These are phyloP conservation scores for Diaporthe velutina DNA, from an alignment of 2,329 filamentous ascomycete species.

Conservation along the genomic window DNA sequence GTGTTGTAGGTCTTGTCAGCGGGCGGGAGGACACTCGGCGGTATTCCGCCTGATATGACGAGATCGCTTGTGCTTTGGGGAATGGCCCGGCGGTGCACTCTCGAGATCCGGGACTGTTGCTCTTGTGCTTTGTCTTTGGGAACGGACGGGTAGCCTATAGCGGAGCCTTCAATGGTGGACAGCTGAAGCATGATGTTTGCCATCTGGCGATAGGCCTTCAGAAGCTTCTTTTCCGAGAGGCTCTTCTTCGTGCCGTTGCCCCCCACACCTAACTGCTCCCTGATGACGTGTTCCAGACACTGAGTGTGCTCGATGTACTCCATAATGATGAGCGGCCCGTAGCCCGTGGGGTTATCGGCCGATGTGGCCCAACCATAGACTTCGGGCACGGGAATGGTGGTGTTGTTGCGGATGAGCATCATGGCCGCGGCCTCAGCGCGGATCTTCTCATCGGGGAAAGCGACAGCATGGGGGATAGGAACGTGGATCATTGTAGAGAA, in stretches of 20 bases:
- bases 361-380: constrained; percentile 49
- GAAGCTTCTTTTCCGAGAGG: neutral
- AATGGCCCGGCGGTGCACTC: neutral
- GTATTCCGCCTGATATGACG: neutral
- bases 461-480: constrained; percentile 37
- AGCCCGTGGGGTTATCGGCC: constrained; percentile 48
- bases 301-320: constrained; percentile 49
- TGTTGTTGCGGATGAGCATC: constrained; percentile 49
- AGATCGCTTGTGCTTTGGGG: constrained; percentile 14
- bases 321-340: constrained; percentile 55
- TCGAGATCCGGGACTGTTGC: neutral
- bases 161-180: neutral
- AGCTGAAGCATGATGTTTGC: constrained; percentile 34
- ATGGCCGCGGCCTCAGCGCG: constrained; percentile 52
- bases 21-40: neutral
- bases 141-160: constrained; percentile 16
- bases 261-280: neutral
- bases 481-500: constrained; percentile 20
- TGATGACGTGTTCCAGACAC: constrained; percentile 4
- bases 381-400: constrained; percentile 51
- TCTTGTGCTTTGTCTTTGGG: neutral
- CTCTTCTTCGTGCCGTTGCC: neutral
- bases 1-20: constrained; percentile 29
- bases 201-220: constrained; percentile 32
- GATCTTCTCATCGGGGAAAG: constrained; percentile 52